Conservation (phyloP, 75 land plant genomes). For the Azolla pinnata region DNA sequence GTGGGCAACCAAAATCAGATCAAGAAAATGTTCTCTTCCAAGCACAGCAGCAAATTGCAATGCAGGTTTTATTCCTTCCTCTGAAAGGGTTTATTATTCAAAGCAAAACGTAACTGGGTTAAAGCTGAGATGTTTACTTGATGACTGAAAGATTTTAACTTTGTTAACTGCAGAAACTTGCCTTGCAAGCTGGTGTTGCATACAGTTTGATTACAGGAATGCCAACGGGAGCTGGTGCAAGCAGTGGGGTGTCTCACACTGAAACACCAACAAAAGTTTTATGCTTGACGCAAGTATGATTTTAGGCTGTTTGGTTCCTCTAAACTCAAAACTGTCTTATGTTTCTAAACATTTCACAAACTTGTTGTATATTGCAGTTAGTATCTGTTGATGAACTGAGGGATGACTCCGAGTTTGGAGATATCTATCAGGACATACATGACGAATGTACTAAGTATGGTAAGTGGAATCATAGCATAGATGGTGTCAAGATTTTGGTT, state of each 20-base stretch:
- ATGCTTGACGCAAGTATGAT: slow-evolving; percentile 49
- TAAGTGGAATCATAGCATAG: too few relatives aligned
- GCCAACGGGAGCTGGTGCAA: slow-evolving; percentile 24
- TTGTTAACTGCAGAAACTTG: slow-evolving; percentile 36
- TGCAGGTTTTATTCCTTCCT: slow-evolving; percentile 56
- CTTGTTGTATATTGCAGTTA: neutral
- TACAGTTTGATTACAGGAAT: slow-evolving; percentile 5
- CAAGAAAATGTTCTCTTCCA: slow-evolving; percentile 74
- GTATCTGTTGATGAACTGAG: slow-evolving; percentile 44
- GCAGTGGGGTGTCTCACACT: neutral
- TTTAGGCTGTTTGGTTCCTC: neutral
- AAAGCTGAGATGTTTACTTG: too few relatives aligned
- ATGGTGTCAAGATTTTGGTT: too few relatives aligned
- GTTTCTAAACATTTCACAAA: too few relatives aligned
- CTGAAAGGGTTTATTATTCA: too few relatives aligned
- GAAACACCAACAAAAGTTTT: slow-evolving; percentile 60
- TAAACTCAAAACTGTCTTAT: neutral
- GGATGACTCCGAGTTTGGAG: slow-evolving; percentile 59
- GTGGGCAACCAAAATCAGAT: slow-evolving; percentile 70
- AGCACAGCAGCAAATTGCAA: slow-evolving; percentile 82
- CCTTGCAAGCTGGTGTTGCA: slow-evolving; percentile 25
- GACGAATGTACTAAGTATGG: slow-evolving; percentile 46
- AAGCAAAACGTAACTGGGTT: neutral
- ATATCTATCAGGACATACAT: slow-evolving; percentile 59
- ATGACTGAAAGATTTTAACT: too few relatives aligned